Conservation (phyloP, 2,329 filamentous ascomycete species). For the Fusarium sp. region DNA sequence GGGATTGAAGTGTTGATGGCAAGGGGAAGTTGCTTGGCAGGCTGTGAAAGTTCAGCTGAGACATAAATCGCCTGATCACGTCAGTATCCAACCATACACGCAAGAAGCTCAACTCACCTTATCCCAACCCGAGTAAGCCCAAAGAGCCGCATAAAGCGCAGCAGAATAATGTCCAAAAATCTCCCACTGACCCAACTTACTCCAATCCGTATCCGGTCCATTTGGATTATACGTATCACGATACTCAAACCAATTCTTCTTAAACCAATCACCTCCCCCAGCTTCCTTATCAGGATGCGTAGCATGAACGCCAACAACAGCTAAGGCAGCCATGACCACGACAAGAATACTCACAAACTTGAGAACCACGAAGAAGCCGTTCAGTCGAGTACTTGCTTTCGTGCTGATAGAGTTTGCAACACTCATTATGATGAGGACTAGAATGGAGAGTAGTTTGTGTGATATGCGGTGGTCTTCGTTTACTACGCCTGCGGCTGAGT, state of each 20-base stretch:
- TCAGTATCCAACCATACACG: neutral
- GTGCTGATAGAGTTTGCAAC: conserved; percentile 68
- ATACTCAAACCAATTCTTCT: conserved; percentile 66
- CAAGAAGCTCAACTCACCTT: conserved; percentile 58
- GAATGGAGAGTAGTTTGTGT: conserved; percentile 65
- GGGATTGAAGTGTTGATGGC: conserved; percentile 72
- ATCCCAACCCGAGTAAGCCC: conserved; percentile 76
- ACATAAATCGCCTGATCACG: conserved; percentile 63
- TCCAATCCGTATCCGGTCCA: conserved; percentile 62
- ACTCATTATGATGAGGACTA: conserved; percentile 60
- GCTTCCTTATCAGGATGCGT: conserved; percentile 52
- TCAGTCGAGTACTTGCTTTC: conserved; percentile 64
- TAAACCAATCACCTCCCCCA: conserved; percentile 64
- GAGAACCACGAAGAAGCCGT: conserved; percentile 65
- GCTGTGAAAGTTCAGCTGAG: conserved; percentile 63
- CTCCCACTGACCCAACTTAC: conserved; percentile 64
- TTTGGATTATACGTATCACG: conserved; percentile 63
- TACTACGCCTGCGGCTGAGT: conserved; percentile 62
- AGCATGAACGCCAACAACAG: conserved; percentile 58
- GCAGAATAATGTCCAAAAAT: conserved; percentile 69
- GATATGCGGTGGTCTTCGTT: conserved; percentile 55
- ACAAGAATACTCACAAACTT: conserved; percentile 64
- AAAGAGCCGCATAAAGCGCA: conserved; percentile 71
- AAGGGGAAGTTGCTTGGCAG: conserved; percentile 66
- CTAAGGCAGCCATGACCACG: conserved; percentile 62